Conservation (phyloP, 306 rosid genomes). For the Glycine soja region DNA sequence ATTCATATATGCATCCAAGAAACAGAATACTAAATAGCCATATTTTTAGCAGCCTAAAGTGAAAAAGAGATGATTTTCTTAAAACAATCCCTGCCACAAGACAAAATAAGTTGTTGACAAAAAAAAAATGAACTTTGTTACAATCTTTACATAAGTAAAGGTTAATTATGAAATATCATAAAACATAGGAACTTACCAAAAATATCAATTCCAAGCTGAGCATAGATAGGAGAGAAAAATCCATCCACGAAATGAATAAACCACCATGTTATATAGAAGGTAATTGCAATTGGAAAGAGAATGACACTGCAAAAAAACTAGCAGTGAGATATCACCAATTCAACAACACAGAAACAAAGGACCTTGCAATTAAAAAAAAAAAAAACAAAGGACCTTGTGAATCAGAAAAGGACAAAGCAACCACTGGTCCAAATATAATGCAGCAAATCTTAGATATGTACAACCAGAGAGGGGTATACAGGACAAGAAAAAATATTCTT, state of each 20-base stretch:
- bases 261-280: conserved; percentile 96
- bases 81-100: no score
- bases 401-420: conserved; percentile 3
- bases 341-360: neutral
- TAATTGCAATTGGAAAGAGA: conserved; percentile 85
- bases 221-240: conserved; percentile 90
- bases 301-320: conserved; percentile 80
- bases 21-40: no score
- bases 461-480: neutral
- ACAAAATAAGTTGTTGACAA: no score
- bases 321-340: conserved; percentile 37
- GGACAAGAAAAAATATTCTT: conserved; percentile 18
- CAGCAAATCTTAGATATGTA: neutral
- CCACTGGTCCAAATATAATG: neutral
- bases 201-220: conserved; percentile 83
- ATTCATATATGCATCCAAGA: no score
- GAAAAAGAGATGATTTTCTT: no score
- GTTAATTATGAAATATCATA: neutral
- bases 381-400: neutral
- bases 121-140: no score
- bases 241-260: conserved; percentile 95
- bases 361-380: no score
- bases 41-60: no score
- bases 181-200: conserved; percentile 67
- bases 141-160: no score